Base-by-base conservation (phyloP, 2,329 filamentous ascomycete genomes). In the Calonectria ilicicola region DNA sequence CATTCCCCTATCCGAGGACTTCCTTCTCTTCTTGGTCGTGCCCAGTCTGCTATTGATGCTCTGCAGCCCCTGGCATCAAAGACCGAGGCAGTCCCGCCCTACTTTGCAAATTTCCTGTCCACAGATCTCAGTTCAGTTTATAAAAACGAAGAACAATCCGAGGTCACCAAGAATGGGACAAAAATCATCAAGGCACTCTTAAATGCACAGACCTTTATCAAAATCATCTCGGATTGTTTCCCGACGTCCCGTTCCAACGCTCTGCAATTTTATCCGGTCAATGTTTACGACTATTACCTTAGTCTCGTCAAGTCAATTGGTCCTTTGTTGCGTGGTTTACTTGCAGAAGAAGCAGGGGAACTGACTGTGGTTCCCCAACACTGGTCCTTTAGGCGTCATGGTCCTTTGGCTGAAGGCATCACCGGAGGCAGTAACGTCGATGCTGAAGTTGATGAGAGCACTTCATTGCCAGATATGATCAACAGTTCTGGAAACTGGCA, bases 301-400 rank as follows among this genome's bases (percentile, higher is more conserved):
- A 85, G 88, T n/a, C 86, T 98, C 44, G 89, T 98, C 27, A 90
- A 91, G 74, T 91, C 92, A 29, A 89, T 98, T 40, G 95, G 95
- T 4, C 92, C 92, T 27, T 86, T 99, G 19, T 89, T 98, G 75
- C 91, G 94, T 49, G 93, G 93, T 65, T 94, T 95, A 72, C 89
- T 98, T n/a, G 93, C 93, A 83, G 96, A 99, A 83, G 94, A 97
- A 76, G 93, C 96, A 42, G 86, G 93, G 0, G 87, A 98, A 53
- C 90, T 93, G 75, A 92, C 91, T 64, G 88, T 90, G 65, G 93
- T 98, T 62, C 95, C 96, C 1, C 89, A 92, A 44, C 87, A 91
- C 71, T 94, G 93, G 92, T 86, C 85, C 15, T 78, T 81, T 51
- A 80, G 80, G 75, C 84, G 81, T 10, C 75, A 83, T 71, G 75